phyloP scores from a whole-genome alignment of 1,284 basidiomycete genomes.

The Heimioporus retisporus region DNA sequence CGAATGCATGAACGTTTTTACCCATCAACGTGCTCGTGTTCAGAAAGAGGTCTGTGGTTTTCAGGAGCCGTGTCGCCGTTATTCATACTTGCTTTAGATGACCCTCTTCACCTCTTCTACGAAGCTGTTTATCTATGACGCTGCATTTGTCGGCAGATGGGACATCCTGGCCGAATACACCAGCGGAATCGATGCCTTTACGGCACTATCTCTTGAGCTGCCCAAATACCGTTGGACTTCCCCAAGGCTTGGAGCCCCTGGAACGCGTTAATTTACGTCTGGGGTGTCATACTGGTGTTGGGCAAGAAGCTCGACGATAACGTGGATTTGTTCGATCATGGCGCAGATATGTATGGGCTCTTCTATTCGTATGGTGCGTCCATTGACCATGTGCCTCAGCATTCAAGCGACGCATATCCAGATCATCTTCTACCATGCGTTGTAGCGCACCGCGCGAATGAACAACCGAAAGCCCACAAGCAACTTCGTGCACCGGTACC shows the following conservation, averaged over 20 bases:
- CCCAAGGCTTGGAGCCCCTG: constrained; percentile 15
- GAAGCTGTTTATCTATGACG: no score
- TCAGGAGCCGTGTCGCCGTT: no score
- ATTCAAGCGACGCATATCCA: constrained; percentile 56
- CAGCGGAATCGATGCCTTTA: neutral
- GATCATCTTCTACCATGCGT: constrained; percentile 46
- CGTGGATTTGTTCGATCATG: constrained; percentile 21
- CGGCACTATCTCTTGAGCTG: neutral
- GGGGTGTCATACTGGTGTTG: constrained; percentile 22
- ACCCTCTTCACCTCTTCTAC: neutral
- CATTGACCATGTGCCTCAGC: constrained; percentile 32
- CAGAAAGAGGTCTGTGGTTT: neutral
- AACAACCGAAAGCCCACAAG: neutral
- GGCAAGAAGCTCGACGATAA: constrained; percentile 24
- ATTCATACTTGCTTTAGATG: neutral
- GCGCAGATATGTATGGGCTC: constrained; percentile 20
- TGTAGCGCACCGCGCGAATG: constrained; percentile 31
- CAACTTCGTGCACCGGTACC: constrained; percentile 6
- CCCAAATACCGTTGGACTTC: constrained; percentile 13
- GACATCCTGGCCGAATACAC: neutral
- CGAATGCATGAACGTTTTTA: neutral
- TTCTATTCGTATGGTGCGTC: neutral
- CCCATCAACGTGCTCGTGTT: neutral
- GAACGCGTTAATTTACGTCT: constrained; percentile 23
- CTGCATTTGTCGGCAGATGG: neutral